Base-by-base conservation (phyloP, 495 filamentous ascomycete genomes). In the Entonaema liquescens region DNA sequence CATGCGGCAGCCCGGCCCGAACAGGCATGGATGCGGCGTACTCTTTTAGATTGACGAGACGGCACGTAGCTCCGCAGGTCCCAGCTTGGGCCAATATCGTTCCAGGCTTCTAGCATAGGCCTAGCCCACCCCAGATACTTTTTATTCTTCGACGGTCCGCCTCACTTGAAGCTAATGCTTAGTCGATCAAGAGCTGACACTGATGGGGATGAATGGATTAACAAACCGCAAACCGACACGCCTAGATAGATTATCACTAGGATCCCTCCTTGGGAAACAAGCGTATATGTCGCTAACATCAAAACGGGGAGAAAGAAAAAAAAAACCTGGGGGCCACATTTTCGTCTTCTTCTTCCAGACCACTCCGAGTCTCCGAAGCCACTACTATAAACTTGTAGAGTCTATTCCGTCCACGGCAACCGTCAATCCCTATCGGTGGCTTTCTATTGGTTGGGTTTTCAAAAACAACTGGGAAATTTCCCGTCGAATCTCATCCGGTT, bases 1-100 rank as follows among this genome's bases (percentile, higher is more conserved):
- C 62, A 71, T 74, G 70, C 75, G 75, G 75, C 73, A 70, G 64
- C 61, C 75, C 75, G 75, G 75, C 58, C 75, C 75, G 75, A 76
- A 61, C 64, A 76, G 65, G 59, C 71, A 74, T 74, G 66, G 58
- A 23, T 74, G 53, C 71, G 62, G 66, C 62, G 67, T 58, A 66
- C 71, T 63, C 50, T 52, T 74, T 74, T 77, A 71, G 73, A 75
- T 77, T 77, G 73, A 77, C 55, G 54, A 71, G 73, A 67, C 75
- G 75, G 75, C 75, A 59, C 75, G 73, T 56, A 71, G 65, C 73
- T 77, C 75, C 75, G 75, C 42, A 55, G 49, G n/a, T n/a, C 12
- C 75, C 69, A 65, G 70, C 59, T 58, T 60, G 47, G 54, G 36
- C 33, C 33, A 26, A 6, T 29, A 28, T 17, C n/a, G 44, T 49